Evolutionary conservation across 2,329 filamentous ascomycete species (phyloP).

Genomic region (Phaeosphaeriaceae sp.): DNA sequence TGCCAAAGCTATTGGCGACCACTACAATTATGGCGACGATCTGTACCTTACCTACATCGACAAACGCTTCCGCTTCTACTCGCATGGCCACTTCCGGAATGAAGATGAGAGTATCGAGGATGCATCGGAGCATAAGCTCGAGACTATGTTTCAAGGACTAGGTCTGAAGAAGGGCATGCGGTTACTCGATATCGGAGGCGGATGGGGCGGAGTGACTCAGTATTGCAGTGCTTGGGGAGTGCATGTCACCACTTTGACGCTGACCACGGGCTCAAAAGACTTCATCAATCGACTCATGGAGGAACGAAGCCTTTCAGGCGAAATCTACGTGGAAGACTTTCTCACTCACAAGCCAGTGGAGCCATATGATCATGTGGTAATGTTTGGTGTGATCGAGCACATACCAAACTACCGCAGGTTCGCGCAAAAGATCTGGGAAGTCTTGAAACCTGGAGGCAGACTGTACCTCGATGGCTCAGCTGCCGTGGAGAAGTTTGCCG

Average conservation of each 20-base stretch:
- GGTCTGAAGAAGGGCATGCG: slow-evolving; percentile 12
- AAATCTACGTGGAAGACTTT: slow-evolving; percentile 12
- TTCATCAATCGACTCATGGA: slow-evolving; percentile 10
- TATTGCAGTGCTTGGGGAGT: slow-evolving; percentile 12
- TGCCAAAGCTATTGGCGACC: slow-evolving; percentile 11
- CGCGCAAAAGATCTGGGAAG: slow-evolving; percentile 8
- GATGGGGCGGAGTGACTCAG: slow-evolving; percentile 13
- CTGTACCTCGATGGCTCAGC: slow-evolving; percentile 13
- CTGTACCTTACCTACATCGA: slow-evolving; percentile 13
- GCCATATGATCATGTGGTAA: slow-evolving; percentile 14
- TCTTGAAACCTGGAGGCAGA: slow-evolving; percentile 10
- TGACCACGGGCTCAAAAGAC: slow-evolving; percentile 8
- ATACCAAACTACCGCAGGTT: slow-evolving; percentile 14
- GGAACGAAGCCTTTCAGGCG: slow-evolving; percentile 8
- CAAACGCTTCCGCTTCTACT: slow-evolving; percentile 13
- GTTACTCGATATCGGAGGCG: slow-evolving; percentile 14
- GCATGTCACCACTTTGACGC: slow-evolving; percentile 11
- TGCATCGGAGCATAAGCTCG: slow-evolving; percentile 13
- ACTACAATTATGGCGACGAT: slow-evolving; percentile 12
- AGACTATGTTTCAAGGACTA: slow-evolving; percentile 7
- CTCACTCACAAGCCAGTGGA: slow-evolving; percentile 6
- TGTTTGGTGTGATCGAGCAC: slow-evolving; percentile 14
- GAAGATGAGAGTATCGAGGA: slow-evolving; percentile 9
- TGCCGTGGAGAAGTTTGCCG: slow-evolving; percentile 13
- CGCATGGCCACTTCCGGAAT: slow-evolving; percentile 11